phyloP scores from a whole-genome alignment of 2,329 filamentous ascomycete genomes.

The Venturia aucupariae region DNA sequence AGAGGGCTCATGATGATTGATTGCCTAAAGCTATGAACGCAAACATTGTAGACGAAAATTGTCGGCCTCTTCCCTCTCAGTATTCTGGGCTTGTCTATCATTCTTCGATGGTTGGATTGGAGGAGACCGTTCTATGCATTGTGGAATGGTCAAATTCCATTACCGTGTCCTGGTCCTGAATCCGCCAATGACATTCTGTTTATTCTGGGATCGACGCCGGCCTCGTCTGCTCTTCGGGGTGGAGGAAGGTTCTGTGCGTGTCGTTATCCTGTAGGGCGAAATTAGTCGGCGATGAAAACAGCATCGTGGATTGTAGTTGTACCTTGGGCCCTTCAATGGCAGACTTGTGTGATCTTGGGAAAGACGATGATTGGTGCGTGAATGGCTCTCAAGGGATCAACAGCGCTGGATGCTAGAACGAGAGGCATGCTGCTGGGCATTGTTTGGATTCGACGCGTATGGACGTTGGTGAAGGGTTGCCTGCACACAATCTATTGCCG shows the following conservation, averaged over 20 bases:
- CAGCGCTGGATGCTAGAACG: neutral
- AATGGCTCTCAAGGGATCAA: neutral
- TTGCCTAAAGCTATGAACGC: neutral
- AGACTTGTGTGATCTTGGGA: neutral
- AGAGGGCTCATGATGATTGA: neutral
- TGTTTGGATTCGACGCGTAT: neutral
- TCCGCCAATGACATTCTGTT: neutral
- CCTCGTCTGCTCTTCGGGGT: neutral
- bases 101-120: neutral
- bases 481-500: neutral
- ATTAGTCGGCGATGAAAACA: too few species aligned
- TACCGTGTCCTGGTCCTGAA: neutral
- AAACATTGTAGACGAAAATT: neutral
- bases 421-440: neutral
- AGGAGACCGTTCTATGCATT: neutral
- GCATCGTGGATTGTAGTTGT: too few species aligned
- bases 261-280: too few species aligned
- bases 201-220: neutral
- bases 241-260: neutral
- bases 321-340: neutral
- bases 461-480: neutral
- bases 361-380: neutral
- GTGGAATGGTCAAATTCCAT: neutral
- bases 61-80: neutral
- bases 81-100: neutral